Percentiles rank a stretch among this genome's conserved stretches.
Conservation (phyloP, 2,329 filamentous ascomycete genomes). For the Calonectria crousiana region DNA sequence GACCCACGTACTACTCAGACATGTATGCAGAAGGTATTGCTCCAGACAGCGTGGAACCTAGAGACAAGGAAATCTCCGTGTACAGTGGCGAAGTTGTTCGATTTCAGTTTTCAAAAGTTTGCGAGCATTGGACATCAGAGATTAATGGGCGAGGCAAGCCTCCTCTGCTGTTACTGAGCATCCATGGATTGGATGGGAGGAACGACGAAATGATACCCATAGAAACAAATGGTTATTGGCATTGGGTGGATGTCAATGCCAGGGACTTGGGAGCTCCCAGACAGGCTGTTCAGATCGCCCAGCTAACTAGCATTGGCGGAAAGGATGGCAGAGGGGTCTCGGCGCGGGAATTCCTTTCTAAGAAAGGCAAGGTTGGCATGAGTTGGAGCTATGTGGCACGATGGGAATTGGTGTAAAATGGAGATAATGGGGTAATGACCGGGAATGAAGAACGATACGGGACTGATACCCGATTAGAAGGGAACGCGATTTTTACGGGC, state of each 20-base stretch:
- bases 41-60: conserved; percentile 70
- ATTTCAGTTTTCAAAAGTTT: conserved; percentile 85
- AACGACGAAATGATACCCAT: conserved; percentile 78
- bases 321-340: conserved; percentile 62
- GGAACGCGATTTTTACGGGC: background rate
- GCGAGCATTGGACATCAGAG: conserved; percentile 85
- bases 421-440: conserved; percentile 10
- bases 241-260: conserved; percentile 82
- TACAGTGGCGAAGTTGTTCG: conserved; percentile 69
- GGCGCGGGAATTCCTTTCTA: conserved; percentile 59
- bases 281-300: conserved; percentile 74
- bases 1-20: conserved; percentile 60
- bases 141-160: conserved; percentile 74
- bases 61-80: conserved; percentile 67
- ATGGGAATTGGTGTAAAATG: conserved; percentile 62
- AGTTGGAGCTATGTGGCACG: conserved; percentile 57
- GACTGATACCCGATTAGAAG: conserved; percentile 10
- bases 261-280: conserved; percentile 76
- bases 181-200: conserved; percentile 75
- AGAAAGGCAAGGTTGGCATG: conserved; percentile 59
- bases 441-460: background rate
- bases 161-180: conserved; percentile 77
- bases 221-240: conserved; percentile 82
- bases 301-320: conserved; percentile 65
- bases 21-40: conserved; percentile 64